Evolutionary conservation across 176 grass and related monocot genomes (phyloP).

Genomic region (Ensete glaucum): DNA sequence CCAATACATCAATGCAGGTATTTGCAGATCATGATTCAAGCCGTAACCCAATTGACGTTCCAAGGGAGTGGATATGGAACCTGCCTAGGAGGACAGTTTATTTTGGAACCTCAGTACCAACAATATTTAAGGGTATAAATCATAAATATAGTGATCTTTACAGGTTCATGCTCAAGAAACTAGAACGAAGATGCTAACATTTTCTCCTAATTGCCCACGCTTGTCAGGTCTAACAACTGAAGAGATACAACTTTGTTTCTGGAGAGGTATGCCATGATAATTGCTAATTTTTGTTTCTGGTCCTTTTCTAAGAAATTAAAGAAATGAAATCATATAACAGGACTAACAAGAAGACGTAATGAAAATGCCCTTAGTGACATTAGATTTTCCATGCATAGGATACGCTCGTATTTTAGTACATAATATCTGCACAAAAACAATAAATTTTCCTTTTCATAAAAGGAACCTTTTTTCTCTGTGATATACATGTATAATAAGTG

Average conservation of each 20-base stretch:
- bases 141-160: neutral
- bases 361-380: neutral
- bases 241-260: slow-evolving; percentile 61
- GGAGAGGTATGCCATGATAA: slow-evolving; percentile 44
- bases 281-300: neutral
- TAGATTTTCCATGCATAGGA: too few species aligned
- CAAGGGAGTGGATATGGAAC: slow-evolving; percentile 66
- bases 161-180: neutral
- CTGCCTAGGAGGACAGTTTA: slow-evolving; percentile 71
- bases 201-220: neutral
- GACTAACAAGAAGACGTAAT: neutral
- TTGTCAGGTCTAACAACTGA: slow-evolving; percentile 49
- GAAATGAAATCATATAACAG: neutral
- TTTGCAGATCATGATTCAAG: slow-evolving; percentile 78
- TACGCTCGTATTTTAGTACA: too few species aligned
- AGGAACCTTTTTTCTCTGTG: neutral
- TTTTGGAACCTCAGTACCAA: slow-evolving; percentile 63
- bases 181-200: neutral
- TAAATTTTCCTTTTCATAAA: neutral
- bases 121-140: slow-evolving; percentile 68
- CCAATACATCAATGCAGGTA: slow-evolving; percentile 35
- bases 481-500: neutral
- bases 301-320: neutral
- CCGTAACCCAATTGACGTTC: slow-evolving; percentile 48
- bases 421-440: neutral